These are phyloP conservation scores for Pouteria glomerata DNA, from an alignment of 148 eudicot genomes.

Conservation along the genomic window DNA sequence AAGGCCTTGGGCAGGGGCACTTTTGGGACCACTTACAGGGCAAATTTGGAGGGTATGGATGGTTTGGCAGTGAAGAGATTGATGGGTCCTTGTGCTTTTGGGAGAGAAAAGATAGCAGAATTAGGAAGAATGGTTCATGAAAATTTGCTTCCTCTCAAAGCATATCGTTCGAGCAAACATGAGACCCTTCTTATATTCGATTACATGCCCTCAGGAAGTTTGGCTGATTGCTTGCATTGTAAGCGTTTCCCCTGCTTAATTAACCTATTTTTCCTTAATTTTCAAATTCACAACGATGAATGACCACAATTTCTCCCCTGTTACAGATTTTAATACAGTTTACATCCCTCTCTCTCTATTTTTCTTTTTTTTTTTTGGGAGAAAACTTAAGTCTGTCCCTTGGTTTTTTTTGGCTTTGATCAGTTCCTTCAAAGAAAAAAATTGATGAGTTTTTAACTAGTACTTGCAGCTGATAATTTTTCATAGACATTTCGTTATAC, in stretches of 20 bases:
- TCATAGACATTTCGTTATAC: neutral
- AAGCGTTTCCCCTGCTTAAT: neutral
- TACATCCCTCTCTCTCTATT: neutral
- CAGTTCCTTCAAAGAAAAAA: too few species aligned
- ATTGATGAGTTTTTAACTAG: too few species aligned
- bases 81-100: neutral
- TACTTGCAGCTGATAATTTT: too few species aligned
- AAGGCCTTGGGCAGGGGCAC: neutral
- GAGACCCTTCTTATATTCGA: neutral
- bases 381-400: neutral
- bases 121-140: neutral
- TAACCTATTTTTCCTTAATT: neutral
- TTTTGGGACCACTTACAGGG: neutral
- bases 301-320: neutral
- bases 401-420: too few species aligned
- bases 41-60: neutral
- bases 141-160: conserved; percentile 1
- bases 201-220: neutral
- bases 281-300: neutral
- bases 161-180: neutral
- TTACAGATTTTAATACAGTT: too few species aligned
- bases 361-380: too few species aligned
- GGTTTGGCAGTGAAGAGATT: neutral
- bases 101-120: neutral
- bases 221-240: neutral